These are phyloP conservation scores for Cucurbita pepo DNA, from an alignment of 306 rosid genomes.

Conservation along the genomic window DNA sequence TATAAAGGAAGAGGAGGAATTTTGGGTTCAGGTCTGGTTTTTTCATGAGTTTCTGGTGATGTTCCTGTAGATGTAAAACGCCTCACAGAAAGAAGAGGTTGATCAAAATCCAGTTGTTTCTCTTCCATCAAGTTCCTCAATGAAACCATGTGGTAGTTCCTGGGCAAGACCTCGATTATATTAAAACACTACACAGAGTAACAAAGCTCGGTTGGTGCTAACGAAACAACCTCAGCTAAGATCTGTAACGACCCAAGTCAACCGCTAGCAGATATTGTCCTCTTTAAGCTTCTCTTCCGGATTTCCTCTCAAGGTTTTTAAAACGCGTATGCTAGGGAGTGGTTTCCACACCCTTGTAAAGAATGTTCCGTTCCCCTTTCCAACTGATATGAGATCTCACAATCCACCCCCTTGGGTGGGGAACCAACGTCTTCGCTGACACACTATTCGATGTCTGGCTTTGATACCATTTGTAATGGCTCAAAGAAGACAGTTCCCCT, in stretches of 20 bases:
- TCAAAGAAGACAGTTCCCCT: no score
- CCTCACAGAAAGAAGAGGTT: slow-evolving; percentile 85
- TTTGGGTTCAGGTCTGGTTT: slow-evolving; percentile 23
- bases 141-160: slow-evolving; percentile 8
- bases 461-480: no score
- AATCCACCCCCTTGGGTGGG: no score
- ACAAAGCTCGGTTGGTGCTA: not conserved
- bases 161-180: not conserved
- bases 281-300: no score
- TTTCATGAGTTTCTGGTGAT: slow-evolving; percentile 23
- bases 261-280: no score
- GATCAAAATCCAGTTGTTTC: slow-evolving; percentile 60
- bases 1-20: slow-evolving; percentile 36
- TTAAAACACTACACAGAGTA: slow-evolving; percentile 6
- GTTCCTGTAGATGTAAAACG: slow-evolving; percentile 31
- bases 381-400: no score
- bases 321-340: no score
- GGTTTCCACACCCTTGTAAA: no score
- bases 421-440: no score
- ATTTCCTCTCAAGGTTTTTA: no score
- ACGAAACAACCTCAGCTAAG: not conserved
- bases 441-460: no score
- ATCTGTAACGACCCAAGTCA: not conserved
- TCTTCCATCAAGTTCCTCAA: slow-evolving; percentile 54
- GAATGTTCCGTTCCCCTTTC: no score